These are phyloP conservation scores for Solanum bulbocastanum DNA, from an alignment of 257 asterid genomes.

Conservation along the genomic window DNA sequence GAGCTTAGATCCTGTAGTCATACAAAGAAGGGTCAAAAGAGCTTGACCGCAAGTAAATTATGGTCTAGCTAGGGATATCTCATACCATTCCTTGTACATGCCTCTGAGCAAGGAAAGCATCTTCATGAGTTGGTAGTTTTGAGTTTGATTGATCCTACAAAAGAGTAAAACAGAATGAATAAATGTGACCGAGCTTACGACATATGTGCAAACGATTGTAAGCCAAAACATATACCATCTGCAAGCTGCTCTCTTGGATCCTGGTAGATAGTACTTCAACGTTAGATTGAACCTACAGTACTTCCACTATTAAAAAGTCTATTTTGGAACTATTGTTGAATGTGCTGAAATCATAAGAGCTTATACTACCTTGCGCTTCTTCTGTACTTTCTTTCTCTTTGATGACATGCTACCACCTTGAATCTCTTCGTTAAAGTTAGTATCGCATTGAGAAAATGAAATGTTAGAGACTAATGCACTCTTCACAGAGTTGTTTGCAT, in stretches of 20 bases:
- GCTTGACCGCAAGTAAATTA: neutral
- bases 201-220: neutral
- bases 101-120: constrained; percentile 15
- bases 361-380: constrained; percentile 28
- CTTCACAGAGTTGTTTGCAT: constrained; percentile 14
- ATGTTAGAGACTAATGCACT: constrained; percentile 5
- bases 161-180: neutral
- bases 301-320: neutral
- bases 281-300: constrained; percentile 14
- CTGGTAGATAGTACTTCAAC: constrained; percentile 13
- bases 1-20: constrained; percentile 12
- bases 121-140: constrained; percentile 9
- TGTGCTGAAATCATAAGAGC: neutral
- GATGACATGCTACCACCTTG: constrained; percentile 1
- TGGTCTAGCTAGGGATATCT: neutral
- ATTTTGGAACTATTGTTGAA: neutral
- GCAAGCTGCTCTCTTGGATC: constrained; percentile 14
- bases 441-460: constrained; percentile 12
- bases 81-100: constrained; percentile 24
- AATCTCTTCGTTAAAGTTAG: neutral
- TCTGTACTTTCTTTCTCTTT: constrained; percentile 13
- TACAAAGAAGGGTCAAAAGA: neutral
- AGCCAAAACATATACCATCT: constrained; percentile 18
- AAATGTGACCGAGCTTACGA: neutral
- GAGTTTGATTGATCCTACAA: constrained; percentile 22